phyloP scores from a whole-genome alignment of 345 rosid genomes.

The Ricinus communis region DNA sequence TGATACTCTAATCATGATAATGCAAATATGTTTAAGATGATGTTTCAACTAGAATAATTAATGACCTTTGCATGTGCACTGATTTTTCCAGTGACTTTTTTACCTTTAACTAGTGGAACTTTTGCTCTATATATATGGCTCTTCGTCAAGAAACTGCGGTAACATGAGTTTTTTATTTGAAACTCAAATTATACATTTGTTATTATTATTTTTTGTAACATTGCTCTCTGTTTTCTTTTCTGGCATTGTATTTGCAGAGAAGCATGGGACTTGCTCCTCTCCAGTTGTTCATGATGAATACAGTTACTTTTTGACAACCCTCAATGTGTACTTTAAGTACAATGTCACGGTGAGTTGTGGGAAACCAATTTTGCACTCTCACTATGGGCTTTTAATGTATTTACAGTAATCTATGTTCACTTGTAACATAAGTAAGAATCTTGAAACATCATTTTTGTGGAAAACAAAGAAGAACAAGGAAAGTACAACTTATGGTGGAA shows the following conservation, averaged over 20 bases:
- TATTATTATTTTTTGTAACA: neutral
- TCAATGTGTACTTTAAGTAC: conserved; percentile 77
- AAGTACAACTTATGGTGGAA: neutral
- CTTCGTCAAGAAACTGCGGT: too few relatives aligned
- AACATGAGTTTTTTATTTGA: neutral
- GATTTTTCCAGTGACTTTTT: neutral
- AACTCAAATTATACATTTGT: neutral
- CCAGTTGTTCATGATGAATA: conserved; percentile 81
- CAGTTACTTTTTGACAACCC: conserved; percentile 61
- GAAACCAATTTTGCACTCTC: conserved; percentile 11
- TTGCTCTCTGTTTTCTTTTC: conserved; percentile 12
- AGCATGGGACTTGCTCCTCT: conserved; percentile 89
- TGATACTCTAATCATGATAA: neutral
- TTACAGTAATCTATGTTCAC: conserved; percentile 2
- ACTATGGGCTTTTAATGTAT: neutral
- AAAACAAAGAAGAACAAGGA: neutral
- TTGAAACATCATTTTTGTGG: neutral
- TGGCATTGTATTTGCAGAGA: conserved; percentile 57
- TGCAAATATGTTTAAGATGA: neutral
- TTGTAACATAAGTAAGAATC: neutral
- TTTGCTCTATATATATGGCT: neutral
- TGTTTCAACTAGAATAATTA: neutral
- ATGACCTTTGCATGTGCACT: neutral
- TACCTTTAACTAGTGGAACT: neutral
- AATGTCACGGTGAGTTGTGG: conserved; percentile 74